Evolutionary conservation across 805 yeast genomes (phyloP), one percentile per base, ranked within the genome.

Genomic region (Debaryomyces prosopidis): DNA sequence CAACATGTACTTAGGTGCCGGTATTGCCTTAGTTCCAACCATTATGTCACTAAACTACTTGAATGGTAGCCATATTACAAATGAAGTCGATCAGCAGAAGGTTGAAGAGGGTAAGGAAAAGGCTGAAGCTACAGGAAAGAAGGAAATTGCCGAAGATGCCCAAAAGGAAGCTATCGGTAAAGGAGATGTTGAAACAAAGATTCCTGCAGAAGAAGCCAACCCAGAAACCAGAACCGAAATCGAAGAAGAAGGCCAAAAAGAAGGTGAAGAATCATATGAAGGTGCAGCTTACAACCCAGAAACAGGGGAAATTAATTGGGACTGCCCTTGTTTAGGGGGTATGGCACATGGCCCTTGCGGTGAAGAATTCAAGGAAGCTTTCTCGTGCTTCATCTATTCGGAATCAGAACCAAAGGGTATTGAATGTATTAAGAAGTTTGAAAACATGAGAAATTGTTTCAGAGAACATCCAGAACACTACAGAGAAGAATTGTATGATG

Each of bases 301-400:
- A 59, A 94, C 99, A 2, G 99, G 99, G 26, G 98, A 92, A 65
- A 94, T 94, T 70, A 92, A 94, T 80, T 94, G 99, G 99, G 98
- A 94, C 63, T 94, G 99, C 68, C 98, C 99, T n/a, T 92, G 98
- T 68, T 75, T 94, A 40, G 99, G 98, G 28, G 99, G 99, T 35
- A 89, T 94, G 97, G 98, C 99, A 27, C 78, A 91, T 53, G 99
- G 99, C 0, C 98, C 99, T 45, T 94, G 99, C 72, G 99, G 99
- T 26, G 60, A 65, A 54, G 60, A 58, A 48, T 60, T 64, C 48
- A 65, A 65, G 49, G 89, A 81, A 43, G 98, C 99, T 0, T 94
- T 94, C 66, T 78, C 96, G 8, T 94, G 99, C 66, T 94, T 94
- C 62, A 92, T 94, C 36, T 90, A 86, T 74, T 90, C 97, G 5